Evolutionary conservation across 1,139 yeast genomes (phyloP).

Genomic region (Yamadazyma triangularis): DNA sequence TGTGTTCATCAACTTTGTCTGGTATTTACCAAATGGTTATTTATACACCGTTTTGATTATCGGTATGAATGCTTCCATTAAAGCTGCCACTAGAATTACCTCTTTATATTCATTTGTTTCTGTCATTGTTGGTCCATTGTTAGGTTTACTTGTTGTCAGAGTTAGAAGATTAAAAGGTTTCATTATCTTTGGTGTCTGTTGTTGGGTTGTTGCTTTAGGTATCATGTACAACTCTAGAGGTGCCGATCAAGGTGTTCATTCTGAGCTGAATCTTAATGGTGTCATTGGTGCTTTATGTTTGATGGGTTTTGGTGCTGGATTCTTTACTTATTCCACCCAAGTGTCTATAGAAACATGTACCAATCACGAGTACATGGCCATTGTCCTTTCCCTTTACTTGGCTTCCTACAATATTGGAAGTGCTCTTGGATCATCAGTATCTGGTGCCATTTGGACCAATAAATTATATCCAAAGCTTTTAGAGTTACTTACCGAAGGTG

Average conservation of each 20-base stretch:
- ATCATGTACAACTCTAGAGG: slow-evolving; percentile 56
- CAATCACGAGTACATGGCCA: slow-evolving; percentile 63
- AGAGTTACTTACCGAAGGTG: slow-evolving; percentile 11
- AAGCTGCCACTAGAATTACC: slow-evolving; percentile 63
- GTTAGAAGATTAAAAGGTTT: slow-evolving; percentile 55
- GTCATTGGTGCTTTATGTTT: slow-evolving; percentile 63
- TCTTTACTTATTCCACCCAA: slow-evolving; percentile 64
- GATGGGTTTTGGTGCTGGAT: slow-evolving; percentile 70
- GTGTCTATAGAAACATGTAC: slow-evolving; percentile 61
- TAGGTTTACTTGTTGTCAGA: slow-evolving; percentile 51
- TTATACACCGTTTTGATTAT: slow-evolving; percentile 62
- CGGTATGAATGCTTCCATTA: slow-evolving; percentile 52
- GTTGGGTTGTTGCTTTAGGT: slow-evolving; percentile 57
- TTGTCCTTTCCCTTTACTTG: slow-evolving; percentile 52
- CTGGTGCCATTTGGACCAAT: slow-evolving; percentile 65
- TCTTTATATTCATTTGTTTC: slow-evolving; percentile 63
- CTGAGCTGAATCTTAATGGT: slow-evolving; percentile 37
- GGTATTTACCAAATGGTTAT: slow-evolving; percentile 67
- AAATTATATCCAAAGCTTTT: slow-evolving; percentile 12
- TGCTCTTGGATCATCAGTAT: slow-evolving; percentile 51
- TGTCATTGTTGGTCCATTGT: slow-evolving; percentile 54
- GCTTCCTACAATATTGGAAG: slow-evolving; percentile 56
- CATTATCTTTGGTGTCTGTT: slow-evolving; percentile 53
- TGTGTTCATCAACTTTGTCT: slow-evolving; percentile 51
- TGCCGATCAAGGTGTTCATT: slow-evolving; percentile 34